phyloP scores from a whole-genome alignment of 176 grass and related monocot species.

The Cenchrus purpureus region DNA sequence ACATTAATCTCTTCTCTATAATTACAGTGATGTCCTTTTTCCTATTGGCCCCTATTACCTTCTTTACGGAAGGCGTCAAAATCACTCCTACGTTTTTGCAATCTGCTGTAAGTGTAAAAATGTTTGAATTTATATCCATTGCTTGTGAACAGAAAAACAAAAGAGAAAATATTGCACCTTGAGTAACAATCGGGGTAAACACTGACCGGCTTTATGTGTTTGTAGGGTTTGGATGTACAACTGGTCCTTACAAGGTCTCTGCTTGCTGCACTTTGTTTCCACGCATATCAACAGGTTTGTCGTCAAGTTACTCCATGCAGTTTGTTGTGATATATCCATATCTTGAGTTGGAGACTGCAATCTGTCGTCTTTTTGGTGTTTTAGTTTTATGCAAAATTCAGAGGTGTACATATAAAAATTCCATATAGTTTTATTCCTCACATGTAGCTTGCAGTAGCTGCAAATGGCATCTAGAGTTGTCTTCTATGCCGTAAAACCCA shows the following conservation, averaged over 20 bases:
- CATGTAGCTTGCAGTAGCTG: neutral
- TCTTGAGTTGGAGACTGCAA: neutral
- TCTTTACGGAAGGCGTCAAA: constrained; percentile 82
- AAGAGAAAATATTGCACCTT: neutral
- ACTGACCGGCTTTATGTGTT: constrained; percentile 17
- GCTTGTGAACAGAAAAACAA: neutral
- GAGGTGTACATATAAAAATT: neutral
- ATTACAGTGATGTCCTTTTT: constrained; percentile 97
- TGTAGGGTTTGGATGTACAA: constrained; percentile 78
- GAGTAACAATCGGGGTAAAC: neutral
- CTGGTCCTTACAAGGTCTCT: constrained; percentile 73
- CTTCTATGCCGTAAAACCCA: neutral
- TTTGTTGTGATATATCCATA: neutral
- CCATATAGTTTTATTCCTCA: neutral
- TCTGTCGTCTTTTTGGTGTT: neutral
- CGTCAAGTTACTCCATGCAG: constrained; percentile 2
- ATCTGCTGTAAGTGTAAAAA: constrained; percentile 63
- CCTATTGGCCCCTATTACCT: constrained; percentile 68
- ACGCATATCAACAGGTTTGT: constrained; percentile 93
- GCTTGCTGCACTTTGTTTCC: constrained; percentile 82
- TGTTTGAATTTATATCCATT: neutral
- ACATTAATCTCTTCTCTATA: constrained; percentile 92
- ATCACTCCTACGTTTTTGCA: constrained; percentile 67
- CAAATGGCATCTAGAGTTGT: neutral
- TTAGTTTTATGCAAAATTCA: neutral